Evolutionary conservation across 1,284 basidiomycete genomes (phyloP), one percentile per base, ranked within the genome.

Genomic region (Leccinum angustisporum): DNA sequence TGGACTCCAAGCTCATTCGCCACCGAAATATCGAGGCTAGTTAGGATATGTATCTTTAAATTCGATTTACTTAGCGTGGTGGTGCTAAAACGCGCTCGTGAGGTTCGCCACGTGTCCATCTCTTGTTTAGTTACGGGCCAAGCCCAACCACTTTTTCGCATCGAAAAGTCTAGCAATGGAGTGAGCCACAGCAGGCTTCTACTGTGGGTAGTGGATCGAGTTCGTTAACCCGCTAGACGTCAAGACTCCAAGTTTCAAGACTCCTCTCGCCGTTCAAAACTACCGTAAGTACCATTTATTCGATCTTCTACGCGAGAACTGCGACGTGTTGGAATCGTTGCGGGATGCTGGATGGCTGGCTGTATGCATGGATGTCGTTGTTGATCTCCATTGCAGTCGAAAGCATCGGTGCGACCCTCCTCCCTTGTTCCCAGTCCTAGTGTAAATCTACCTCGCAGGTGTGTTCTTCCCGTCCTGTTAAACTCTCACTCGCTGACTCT

Each of bases 321-420:
- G n/a, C 27, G 27, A 10, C 36, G 57, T 16, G 58, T 18, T 34
- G 38, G 31, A 57, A 60, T 33, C 34, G 34, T 34, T 34, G 34
- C 5, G 34, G 34, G 2, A 58, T 40, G 65, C 60, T 74, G 71
- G 72, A 72, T 72, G 65, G 59, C n/a, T 3, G n/a, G 40, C 10
- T 16, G 14, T 43, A 40, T 21, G 6, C 14, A 14, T 52, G 60
- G 73, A 72, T 72, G 66, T 63, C 43, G 57, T 53, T 53, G 43
- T 64, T 74, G 48, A 75, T 66, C 31, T 36, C 46, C 30, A 14
- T 56, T 21, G 10, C 40, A 71, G 63, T 4, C 36, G 52, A 34
- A 11, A 68, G 63, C 54, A 53, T 54, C 56, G 63, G 68, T 68
- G 61, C n/a, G n/a, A n/a, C n/a, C n/a, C n/a, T n/a, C n/a, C 72